Base-by-base conservation (phyloP, 495 filamentous ascomycete species). In the Xylaria bambusicola region DNA sequence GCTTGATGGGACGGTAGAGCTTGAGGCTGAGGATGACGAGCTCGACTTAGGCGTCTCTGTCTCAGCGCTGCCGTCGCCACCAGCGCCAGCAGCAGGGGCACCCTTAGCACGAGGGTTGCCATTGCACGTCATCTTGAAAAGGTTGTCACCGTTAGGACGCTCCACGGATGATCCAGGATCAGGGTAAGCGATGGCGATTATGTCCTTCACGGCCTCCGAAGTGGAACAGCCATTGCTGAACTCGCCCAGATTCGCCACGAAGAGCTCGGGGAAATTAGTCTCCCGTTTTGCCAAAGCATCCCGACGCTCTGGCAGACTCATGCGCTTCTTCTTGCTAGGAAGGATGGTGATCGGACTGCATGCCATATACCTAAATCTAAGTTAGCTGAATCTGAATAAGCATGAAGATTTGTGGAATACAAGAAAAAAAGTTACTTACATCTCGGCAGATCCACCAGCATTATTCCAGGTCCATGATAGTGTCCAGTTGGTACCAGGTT, bases 231-330 rank as follows among this genome's bases (percentile, higher is more conserved):
- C 79, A 36, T 76, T 79, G 20, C 75, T 75, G 53, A 75, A 76
- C 10, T 56, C 56, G 0, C 56, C 64, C 44, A 90, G 76, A 76
- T 96, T 96, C 61, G 87, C 90, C n/a, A 87, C 79, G 60, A 93
- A 88, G 83, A 96, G 89, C 48, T 86, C 76, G 1, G 92, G 93
- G 31, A 91, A 87, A n/a, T 70, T 73, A 52, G 77, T 71, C 3
- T 18, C 8, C 8, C 53, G 29, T 6, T 24, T 38, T 24, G 53
- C 18, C 3, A 47, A 2, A 17, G 42, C 42, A 55, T 80, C 80
- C 47, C 78, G 75, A 6, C 73, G 27, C 35, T 75, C 52, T 2
- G 76, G 61, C 35, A 81, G 82, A 5, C 76, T 79, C 0, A 76
- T 75, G 40, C 78, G 77, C 5, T 64, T 64, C 7, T 41, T 52